Base-by-base conservation (phyloP, 78 protist genomes). In the Dictyostelium brefeldianum region DNA sequence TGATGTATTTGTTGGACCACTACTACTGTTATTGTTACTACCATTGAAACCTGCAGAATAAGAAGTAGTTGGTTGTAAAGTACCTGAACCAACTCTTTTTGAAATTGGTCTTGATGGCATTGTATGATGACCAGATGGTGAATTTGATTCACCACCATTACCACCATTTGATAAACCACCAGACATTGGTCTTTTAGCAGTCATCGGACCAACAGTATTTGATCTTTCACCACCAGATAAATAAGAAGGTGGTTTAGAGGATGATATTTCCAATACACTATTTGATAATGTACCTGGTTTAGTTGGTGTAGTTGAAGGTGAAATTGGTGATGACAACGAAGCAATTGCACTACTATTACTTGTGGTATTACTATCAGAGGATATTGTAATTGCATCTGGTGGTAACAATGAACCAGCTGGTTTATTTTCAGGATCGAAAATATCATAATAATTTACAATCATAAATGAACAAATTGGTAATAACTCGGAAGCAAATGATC, bases 401-500 rank as follows among this genome's bases (percentile, higher is more conserved):
- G n/a, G n/a, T n/a, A n/a, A n/a, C n/a, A n/a, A n/a, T n/a, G n/a
- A n/a, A 36, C 43, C 43, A 36, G 2, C 43, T 11, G 83, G 83
- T 78, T 78, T 54, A 31, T 77, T 74, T 22, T 75, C 93, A 29
- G 93, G 93, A 7, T 74, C 93, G 25, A 87, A 87, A 0, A 87
- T 87, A 20, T 74, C 84, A 36, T 12, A 87, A 31, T 87, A 87
- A 62, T 77, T 59, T 43, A 29, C 57, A 41, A 87, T 87, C 56
- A 87, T 65, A 78, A 87, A 87, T 18, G 85, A 50, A n/a, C 78
- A 77, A 50, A 87, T 87, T 43, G 93, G 93, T 29, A 87, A 62
- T 5, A 87, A 51, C 12, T 87, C 93, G 14, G 78, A 59, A 7
- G 83, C 83, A 43, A 87, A 87, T 11, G 95, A 83, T 71, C 95